A percentile compares a stretch with the other conserved stretches of the same genome.
These are phyloP conservation scores for Pistacia vera DNA, from an alignment of 345 rosid genomes.

Conservation along the genomic window DNA sequence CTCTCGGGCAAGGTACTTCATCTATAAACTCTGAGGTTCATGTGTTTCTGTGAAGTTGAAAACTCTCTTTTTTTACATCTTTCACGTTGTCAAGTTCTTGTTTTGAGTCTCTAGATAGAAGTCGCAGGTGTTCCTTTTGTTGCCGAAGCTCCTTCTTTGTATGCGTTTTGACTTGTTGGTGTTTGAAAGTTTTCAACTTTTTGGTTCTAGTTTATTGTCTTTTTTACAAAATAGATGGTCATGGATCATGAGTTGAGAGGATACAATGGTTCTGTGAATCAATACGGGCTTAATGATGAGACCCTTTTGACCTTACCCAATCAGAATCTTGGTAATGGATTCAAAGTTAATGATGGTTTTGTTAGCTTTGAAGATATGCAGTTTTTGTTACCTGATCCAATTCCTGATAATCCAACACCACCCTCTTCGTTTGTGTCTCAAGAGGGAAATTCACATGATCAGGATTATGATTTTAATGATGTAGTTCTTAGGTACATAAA, in stretches of 20 bases:
- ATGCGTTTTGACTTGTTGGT: too few relatives aligned
- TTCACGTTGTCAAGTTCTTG: background rate
- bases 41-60: background rate
- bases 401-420: background rate
- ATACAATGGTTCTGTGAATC: slow-evolving; percentile 29
- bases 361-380: slow-evolving; percentile 16
- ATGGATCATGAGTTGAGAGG: slow-evolving; percentile 43
- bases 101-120: background rate
- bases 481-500: slow-evolving; percentile 55
- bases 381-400: slow-evolving; percentile 22
- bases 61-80: too few relatives aligned
- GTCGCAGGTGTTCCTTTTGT: background rate
- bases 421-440: slow-evolving; percentile 13
- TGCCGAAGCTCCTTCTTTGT: too few relatives aligned
- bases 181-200: background rate
- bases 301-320: slow-evolving; percentile 9
- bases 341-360: slow-evolving; percentile 12
- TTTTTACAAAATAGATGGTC: too few relatives aligned
- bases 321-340: slow-evolving; percentile 18
- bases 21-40: background rate
- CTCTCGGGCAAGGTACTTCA: slow-evolving; percentile 16
- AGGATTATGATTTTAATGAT: slow-evolving; percentile 58
- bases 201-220: background rate
- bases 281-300: slow-evolving; percentile 27
- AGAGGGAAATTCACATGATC: slow-evolving; percentile 30